These are phyloP conservation scores for Neonectria punicea DNA, from an alignment of 2,329 filamentous ascomycete species.

Conservation along the genomic window DNA sequence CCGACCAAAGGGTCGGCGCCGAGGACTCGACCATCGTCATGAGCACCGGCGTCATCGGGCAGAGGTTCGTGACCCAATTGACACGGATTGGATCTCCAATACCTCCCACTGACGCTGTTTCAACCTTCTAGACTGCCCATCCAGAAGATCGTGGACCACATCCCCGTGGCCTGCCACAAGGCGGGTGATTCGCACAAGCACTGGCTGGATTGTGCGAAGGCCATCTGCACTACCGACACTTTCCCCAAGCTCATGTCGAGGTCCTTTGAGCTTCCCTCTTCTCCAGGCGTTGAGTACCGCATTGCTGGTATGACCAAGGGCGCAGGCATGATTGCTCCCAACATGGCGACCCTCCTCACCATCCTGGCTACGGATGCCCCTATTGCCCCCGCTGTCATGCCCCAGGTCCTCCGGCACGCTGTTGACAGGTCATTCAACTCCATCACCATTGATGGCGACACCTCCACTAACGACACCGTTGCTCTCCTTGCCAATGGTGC, in stretches of 20 bases:
- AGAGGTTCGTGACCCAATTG: slow-evolving; percentile 66
- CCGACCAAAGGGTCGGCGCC: slow-evolving; percentile 70
- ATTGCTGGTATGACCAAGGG: slow-evolving; percentile 98
- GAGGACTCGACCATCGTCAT: slow-evolving; percentile 83
- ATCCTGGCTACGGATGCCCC: slow-evolving; percentile 93
- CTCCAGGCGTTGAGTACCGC: slow-evolving; percentile 78
- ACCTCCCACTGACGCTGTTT: slow-evolving; percentile 30
- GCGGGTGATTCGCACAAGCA: slow-evolving; percentile 82
- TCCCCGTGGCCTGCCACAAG: slow-evolving; percentile 78
- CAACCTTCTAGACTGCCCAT: slow-evolving; percentile 78
- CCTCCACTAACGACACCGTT: slow-evolving; percentile 96
- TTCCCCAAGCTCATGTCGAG: slow-evolving; percentile 95
- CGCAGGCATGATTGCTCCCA: slow-evolving; percentile 98
- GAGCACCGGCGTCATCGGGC: slow-evolving; percentile 98
- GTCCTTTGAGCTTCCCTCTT: slow-evolving; percentile 85
- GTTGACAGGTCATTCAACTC: slow-evolving; percentile 92
- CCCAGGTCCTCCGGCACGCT: slow-evolving; percentile 75
- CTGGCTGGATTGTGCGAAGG: slow-evolving; percentile 87
- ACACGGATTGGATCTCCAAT: slow-evolving; percentile 11
- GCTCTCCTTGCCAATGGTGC: slow-evolving; percentile 96
- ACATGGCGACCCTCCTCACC: slow-evolving; percentile 96
- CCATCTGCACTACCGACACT: slow-evolving; percentile 98
- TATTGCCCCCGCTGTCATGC: slow-evolving; percentile 74
- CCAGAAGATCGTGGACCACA: slow-evolving; percentile 84
- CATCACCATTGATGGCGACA: slow-evolving; percentile 97